Base-by-base conservation (phyloP, 169 alveolate genomes). In the Plasmodium blacklocki region DNA sequence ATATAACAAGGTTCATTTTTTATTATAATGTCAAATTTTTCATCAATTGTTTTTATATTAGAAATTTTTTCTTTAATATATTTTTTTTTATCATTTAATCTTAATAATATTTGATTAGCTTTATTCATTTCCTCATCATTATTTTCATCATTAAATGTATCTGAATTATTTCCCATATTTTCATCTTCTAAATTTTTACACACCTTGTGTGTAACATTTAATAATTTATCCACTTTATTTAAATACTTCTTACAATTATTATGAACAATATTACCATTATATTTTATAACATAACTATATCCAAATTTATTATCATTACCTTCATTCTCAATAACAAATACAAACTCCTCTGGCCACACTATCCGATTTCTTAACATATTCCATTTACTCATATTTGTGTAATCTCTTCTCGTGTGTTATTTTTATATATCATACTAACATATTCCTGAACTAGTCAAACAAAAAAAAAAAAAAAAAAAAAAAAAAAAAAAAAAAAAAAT, bases 291-390 rank as follows among this genome's bases (percentile, higher is more conserved):
- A 68, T 68, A 80, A 71, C 90, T 80, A 49, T 68, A 66, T 8
- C 90, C 90, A 49, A 67, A 80, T 54, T 66, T 80, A 52, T 80
- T 80, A 21, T 68, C 73, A 15, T 39, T n/a, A 43, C 90, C 90
- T 56, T 67, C 90, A 71, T 80, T 80, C 45, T 80, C 90, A 43
- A 80, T 56, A 19, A 62, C 90, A 56, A 67, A 80, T 6, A 43
- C 29, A 59, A 80, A 80, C 49, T 70, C 90, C n/a, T 60, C 15
- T 6, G 90, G 90, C 90, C 90, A 80, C 32, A 68, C n/a, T 32
- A 80, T 80, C 11, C 50, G 54, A 14, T 66, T 60, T 54, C 19
- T 45, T 23, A 80, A 23, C 14, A 4, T 4, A 47, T 68, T 49
- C 90, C 90, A 80, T 49, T 68, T 80, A 62, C 85, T 80, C 90